A percentile compares a stretch with the other conserved stretches of the same genome.
Conservation (phyloP, 1,284 basidiomycete species). For the Leccinum olivaceoglutinosum region DNA sequence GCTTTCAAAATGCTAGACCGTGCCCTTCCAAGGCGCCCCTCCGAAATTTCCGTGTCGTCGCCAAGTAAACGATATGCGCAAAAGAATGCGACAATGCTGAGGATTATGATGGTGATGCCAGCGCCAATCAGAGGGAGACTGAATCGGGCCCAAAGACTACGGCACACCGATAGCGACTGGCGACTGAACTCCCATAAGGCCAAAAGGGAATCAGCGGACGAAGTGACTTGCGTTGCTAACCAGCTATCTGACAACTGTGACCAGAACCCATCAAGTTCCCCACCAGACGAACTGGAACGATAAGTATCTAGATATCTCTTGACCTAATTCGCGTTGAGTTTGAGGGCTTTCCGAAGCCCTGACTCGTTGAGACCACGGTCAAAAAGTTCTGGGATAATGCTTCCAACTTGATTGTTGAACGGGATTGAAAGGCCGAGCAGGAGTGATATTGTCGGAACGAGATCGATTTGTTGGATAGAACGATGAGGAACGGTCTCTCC, state of each 20-base stretch:
- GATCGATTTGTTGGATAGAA: constrained; percentile 88
- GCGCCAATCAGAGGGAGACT: constrained; percentile 72
- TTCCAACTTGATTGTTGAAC: constrained; percentile 93
- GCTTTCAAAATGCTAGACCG: constrained; percentile 33
- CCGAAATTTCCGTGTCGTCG: constrained; percentile 8
- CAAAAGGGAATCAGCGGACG: constrained; percentile 31
- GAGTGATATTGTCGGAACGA: constrained; percentile 88
- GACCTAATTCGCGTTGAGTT: constrained; percentile 77
- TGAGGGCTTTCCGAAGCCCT: constrained; percentile 50
- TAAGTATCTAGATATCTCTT: constrained; percentile 76
- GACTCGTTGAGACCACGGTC: constrained; percentile 33
- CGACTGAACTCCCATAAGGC: constrained; percentile 55
- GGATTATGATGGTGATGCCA: constrained; percentile 51
- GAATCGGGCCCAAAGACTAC: constrained; percentile 93
- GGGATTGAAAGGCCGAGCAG: constrained; percentile 92
- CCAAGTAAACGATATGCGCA: constrained; percentile 42
- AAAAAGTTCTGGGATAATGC: constrained; percentile 89
- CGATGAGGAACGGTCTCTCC: constrained; percentile 53
- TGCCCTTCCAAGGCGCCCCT: constrained; percentile 33
- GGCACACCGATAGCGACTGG: constrained; percentile 65
- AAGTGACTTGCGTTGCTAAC: constrained; percentile 29
- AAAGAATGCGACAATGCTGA: constrained; percentile 44
- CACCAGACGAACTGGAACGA: constrained; percentile 59
- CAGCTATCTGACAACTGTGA: constrained; percentile 43
- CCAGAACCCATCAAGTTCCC: constrained; percentile 69